These are phyloP conservation scores for Podaxis sp. DNA, from an alignment of 768 basidiomycete species.

Conservation along the genomic window DNA sequence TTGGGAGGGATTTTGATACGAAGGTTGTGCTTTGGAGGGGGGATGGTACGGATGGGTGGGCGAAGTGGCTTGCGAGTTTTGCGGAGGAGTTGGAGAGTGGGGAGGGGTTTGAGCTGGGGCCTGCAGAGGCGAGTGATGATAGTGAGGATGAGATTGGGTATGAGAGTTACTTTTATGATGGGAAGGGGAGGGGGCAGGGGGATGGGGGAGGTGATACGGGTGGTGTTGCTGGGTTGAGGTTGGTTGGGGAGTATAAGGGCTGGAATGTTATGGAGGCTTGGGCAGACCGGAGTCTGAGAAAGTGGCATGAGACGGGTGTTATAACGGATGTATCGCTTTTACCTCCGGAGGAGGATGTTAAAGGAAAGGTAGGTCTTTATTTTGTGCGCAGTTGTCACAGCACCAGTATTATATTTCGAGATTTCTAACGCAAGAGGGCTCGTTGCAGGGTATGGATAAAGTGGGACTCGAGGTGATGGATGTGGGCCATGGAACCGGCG, in stretches of 20 bases:
- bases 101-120: slow-evolving; percentile 81
- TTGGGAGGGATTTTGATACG: slow-evolving; percentile 98
- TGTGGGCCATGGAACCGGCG: slow-evolving; percentile 36
- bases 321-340: slow-evolving; percentile 44
- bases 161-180: slow-evolving; percentile 83
- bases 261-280: slow-evolving; percentile 93
- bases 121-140: slow-evolving; percentile 55
- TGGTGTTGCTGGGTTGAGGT: slow-evolving; percentile 61
- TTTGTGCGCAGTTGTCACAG: not conserved
- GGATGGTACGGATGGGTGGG: slow-evolving; percentile 91
- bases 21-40: slow-evolving; percentile 95
- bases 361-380: slow-evolving; percentile 34
- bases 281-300: slow-evolving; percentile 84
- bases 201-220: slow-evolving; percentile 77
- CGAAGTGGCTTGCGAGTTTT: slow-evolving; percentile 86
- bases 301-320: slow-evolving; percentile 81
- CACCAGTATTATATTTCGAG: not conserved
- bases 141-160: slow-evolving; percentile 86
- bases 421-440: slow-evolving; percentile 13
- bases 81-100: slow-evolving; percentile 90
- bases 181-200: slow-evolving; percentile 69
- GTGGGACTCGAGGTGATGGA: slow-evolving; percentile 38
- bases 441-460: slow-evolving; percentile 35
- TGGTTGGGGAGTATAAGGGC: slow-evolving; percentile 84
- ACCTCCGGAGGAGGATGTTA: slow-evolving; percentile 38